phyloP scores from a whole-genome alignment of 768 basidiomycete genomes.

The Lentinula aciculospora region DNA sequence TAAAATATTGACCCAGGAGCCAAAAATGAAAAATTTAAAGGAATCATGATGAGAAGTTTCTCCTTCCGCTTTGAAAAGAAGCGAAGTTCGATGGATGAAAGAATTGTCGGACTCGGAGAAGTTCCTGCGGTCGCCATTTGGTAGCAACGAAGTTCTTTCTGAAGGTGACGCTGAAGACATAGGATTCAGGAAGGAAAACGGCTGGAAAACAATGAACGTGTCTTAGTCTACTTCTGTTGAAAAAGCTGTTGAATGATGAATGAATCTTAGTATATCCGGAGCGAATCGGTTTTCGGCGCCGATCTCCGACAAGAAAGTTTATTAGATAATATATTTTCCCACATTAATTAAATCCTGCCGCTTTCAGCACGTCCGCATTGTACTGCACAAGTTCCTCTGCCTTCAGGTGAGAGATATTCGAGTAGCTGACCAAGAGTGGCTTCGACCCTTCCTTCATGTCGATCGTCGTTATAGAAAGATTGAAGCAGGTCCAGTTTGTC shows the following conservation, averaged over 20 bases:
- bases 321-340: constrained; percentile 5
- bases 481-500: constrained; percentile 33
- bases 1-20: constrained; percentile 69
- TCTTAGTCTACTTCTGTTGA: constrained; percentile 1
- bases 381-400: constrained; percentile 27
- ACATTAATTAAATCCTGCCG: not conserved
- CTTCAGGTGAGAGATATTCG: constrained; percentile 49
- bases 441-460: constrained; percentile 37
- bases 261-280: too few species aligned
- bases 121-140: constrained; percentile 24
- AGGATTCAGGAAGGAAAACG: constrained; percentile 9
- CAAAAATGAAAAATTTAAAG: constrained; percentile 53
- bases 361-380: constrained; percentile 41
- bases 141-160: constrained; percentile 46
- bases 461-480: constrained; percentile 54
- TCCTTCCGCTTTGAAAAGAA: constrained; percentile 49
- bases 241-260: constrained; percentile 7
- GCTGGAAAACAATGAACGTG: not conserved
- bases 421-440: constrained; percentile 46
- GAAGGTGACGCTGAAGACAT: constrained; percentile 28
- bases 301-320: not conserved
- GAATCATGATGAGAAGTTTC: constrained; percentile 60
- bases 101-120: constrained; percentile 4
- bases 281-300: too few species aligned
- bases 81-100: constrained; percentile 24